A percentile compares a stretch with the other conserved stretches of the same genome.
phyloP scores from a whole-genome alignment of 2,329 filamentous ascomycete species.

The Clarireedia paspali region DNA sequence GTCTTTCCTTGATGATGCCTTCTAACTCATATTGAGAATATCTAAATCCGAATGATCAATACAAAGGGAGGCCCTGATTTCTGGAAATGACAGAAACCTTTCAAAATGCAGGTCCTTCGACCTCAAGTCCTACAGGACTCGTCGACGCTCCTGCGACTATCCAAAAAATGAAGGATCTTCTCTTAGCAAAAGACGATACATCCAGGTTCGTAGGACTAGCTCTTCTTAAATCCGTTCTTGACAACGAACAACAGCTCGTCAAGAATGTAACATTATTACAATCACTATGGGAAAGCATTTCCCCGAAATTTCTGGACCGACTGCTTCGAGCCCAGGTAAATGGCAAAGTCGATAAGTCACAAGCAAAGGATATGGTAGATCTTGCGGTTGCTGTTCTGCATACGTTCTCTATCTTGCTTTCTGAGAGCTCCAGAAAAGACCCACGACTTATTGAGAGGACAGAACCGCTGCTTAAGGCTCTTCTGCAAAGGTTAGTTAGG shows the following conservation, averaged over 20 bases:
- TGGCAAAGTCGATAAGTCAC: slow-evolving; percentile 29
- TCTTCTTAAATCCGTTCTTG: slow-evolving; percentile 57
- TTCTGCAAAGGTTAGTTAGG: slow-evolving; percentile 43
- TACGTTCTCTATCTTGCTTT: slow-evolving; percentile 51
- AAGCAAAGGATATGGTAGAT: slow-evolving; percentile 53
- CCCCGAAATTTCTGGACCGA: slow-evolving; percentile 56
- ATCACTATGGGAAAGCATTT: slow-evolving; percentile 52
- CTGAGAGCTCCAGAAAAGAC: slow-evolving; percentile 38
- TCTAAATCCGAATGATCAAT: too few relatives aligned
- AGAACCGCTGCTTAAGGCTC: slow-evolving; percentile 43
- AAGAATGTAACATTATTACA: slow-evolving; percentile 39
- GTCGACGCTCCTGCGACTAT: slow-evolving; percentile 26
- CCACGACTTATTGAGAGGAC: slow-evolving; percentile 45
- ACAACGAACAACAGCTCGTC: slow-evolving; percentile 46
- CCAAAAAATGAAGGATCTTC: slow-evolving; percentile 46
- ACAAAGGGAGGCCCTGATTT: too few relatives aligned
- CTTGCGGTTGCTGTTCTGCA: slow-evolving; percentile 56
- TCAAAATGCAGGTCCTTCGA: not conserved
- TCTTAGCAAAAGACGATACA: slow-evolving; percentile 56
- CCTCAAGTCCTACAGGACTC: not conserved
- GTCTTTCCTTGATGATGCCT: too few relatives aligned
- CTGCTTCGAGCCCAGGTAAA: slow-evolving; percentile 47
- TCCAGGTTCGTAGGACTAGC: slow-evolving; percentile 61
- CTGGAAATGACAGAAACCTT: not conserved
- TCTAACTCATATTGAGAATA: too few relatives aligned